phyloP scores from a whole-genome alignment of 179 eudicot species.

The Pouteria campechiana region DNA sequence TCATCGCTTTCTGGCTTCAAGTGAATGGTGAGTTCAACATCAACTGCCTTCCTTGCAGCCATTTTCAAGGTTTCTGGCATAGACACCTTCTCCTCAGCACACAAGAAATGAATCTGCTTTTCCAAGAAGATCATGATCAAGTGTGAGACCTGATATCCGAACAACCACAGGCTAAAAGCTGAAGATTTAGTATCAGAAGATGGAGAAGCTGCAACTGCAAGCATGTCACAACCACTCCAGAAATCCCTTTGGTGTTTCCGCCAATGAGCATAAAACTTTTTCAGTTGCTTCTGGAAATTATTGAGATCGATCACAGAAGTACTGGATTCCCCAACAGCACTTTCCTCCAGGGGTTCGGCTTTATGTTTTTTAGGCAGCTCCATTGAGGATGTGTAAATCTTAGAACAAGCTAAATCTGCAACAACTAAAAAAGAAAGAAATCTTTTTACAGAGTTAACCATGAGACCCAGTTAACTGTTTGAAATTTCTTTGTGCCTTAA shows the following conservation, averaged over 20 bases:
- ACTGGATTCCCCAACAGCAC: constrained; percentile 12
- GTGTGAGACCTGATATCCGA: constrained; percentile 89
- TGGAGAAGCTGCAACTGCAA: constrained; percentile 70
- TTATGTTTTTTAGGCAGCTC: constrained; percentile 22
- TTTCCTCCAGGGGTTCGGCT: constrained; percentile 25
- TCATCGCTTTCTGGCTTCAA: constrained; percentile 56
- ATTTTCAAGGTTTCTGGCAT: constrained; percentile 50
- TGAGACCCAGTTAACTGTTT: no score
- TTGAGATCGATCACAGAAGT: constrained; percentile 46
- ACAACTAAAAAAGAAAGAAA: no score
- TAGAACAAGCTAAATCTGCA: no score
- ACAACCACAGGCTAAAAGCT: constrained; percentile 68
- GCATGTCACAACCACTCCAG: constrained; percentile 57
- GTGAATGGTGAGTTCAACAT: constrained; percentile 53
- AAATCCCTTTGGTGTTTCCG: constrained; percentile 24
- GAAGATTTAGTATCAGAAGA: constrained; percentile 83
- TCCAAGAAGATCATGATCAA: constrained; percentile 67
- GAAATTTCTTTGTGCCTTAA: no score
- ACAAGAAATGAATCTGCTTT: constrained; percentile 79
- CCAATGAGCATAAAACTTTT: constrained; percentile 52
- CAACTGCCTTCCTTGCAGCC: constrained; percentile 52
- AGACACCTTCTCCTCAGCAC: constrained; percentile 68
- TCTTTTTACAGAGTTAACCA: no score
- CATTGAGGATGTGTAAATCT: constrained; percentile 13
- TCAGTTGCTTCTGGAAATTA: constrained; percentile 38